Evolutionary conservation across 1,284 basidiomycete genomes (phyloP).

Genomic region (Neonothopanus nambi): DNA sequence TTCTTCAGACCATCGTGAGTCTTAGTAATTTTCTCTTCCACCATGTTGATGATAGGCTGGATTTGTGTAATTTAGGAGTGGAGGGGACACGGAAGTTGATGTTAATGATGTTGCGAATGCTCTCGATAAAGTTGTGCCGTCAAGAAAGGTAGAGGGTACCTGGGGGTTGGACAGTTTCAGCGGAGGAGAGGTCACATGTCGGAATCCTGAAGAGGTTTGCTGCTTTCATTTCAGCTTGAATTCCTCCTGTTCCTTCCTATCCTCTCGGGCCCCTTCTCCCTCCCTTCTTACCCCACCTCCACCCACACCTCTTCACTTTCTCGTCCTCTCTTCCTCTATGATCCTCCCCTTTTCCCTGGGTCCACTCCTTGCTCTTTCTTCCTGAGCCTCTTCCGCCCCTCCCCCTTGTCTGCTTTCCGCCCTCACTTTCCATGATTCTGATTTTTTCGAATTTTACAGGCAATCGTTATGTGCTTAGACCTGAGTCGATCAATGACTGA

Average conservation of each 20-base stretch:
- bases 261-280: too few species aligned
- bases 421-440: not conserved
- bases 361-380: too few species aligned
- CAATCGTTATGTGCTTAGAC: constrained; percentile 28
- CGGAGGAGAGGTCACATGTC: constrained; percentile 14
- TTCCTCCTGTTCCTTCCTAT: too few species aligned
- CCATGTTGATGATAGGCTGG: not conserved
- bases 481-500: constrained; percentile 26
- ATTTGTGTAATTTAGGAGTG: constrained; percentile 16
- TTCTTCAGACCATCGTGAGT: constrained; percentile 28
- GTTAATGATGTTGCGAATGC: constrained; percentile 24
- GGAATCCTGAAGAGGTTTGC: constrained; percentile 25
- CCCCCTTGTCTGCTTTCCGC: too few species aligned
- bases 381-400: too few species aligned
- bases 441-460: constrained; percentile 16
- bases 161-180: constrained; percentile 29
- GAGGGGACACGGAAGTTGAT: constrained; percentile 27
- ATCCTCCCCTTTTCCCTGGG: too few species aligned
- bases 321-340: too few species aligned
- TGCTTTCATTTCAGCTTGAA: too few species aligned
- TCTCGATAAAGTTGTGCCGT: constrained; percentile 20
- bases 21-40: too few species aligned
- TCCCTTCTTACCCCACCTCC: too few species aligned
- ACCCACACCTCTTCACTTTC: too few species aligned
- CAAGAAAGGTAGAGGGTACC: constrained; percentile 24